Percentiles rank a stretch among this genome's conserved stretches.
phyloP scores from a whole-genome alignment of 1,284 basidiomycete species.

The Fomitopsis schrenkii region DNA sequence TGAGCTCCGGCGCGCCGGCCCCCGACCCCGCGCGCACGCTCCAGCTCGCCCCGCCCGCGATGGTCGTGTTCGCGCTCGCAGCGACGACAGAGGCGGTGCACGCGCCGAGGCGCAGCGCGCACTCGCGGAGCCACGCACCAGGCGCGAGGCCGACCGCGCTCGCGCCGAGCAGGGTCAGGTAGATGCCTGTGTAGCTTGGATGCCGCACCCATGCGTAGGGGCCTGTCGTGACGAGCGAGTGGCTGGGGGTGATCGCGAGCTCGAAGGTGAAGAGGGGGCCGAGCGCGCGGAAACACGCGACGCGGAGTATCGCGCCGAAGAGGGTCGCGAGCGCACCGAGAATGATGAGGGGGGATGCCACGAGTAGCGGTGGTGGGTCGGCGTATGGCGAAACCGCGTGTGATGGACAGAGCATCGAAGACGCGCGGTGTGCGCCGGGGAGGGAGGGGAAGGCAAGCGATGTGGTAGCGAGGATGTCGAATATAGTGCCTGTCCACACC shows the following conservation, averaged over 20 bases:
- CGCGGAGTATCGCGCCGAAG: slow-evolving; percentile 17
- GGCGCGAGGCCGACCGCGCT: slow-evolving; percentile 19
- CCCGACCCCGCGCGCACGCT: slow-evolving; percentile 31
- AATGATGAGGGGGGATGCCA: slow-evolving; percentile 15
- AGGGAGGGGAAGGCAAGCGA: slow-evolving; percentile 15
- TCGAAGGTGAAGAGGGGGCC: slow-evolving; percentile 29
- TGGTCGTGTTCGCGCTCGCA: neutral
- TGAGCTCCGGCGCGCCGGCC: slow-evolving; percentile 17
- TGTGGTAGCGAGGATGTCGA: slow-evolving; percentile 21
- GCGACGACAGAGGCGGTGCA: neutral
- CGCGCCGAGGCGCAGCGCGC: slow-evolving; percentile 12
- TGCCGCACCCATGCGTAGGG: slow-evolving; percentile 28
- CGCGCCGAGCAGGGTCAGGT: slow-evolving; percentile 23
- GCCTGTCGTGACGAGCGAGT: slow-evolving; percentile 23
- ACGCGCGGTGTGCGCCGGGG: slow-evolving; percentile 10
- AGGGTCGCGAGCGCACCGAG: slow-evolving; percentile 15
- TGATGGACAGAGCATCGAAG: slow-evolving; percentile 10
- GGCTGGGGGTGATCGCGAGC: slow-evolving; percentile 23
- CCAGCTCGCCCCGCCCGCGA: slow-evolving; percentile 31
- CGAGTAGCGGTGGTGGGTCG: neutral
- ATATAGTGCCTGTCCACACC: slow-evolving; percentile 22
- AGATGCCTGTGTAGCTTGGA: slow-evolving; percentile 27
- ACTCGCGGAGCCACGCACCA: slow-evolving; percentile 24
- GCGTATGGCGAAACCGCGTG: neutral
- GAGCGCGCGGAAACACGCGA: slow-evolving; percentile 24